Conservation (phyloP, 1,284 basidiomycete genomes). For the Laetiporus sulphureus region DNA sequence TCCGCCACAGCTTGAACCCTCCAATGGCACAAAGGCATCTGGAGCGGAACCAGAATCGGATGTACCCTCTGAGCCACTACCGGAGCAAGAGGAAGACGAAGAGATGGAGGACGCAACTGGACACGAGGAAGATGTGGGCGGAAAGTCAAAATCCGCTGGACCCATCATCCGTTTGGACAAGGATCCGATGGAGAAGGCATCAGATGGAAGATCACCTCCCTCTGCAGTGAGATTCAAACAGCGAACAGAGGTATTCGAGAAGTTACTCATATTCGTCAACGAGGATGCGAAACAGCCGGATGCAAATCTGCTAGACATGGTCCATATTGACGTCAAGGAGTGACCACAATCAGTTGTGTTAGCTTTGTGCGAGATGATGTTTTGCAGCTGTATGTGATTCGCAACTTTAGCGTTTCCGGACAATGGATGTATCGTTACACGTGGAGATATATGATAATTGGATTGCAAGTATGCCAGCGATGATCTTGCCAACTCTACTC, state of each 20-base stretch:
- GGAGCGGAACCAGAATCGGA: background rate
- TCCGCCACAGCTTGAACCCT: constrained; percentile 12
- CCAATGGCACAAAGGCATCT: background rate
- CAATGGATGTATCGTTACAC: background rate
- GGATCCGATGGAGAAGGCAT: constrained; percentile 31
- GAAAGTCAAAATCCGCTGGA: too few species aligned
- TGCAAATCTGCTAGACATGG: constrained; percentile 24
- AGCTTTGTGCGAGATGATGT: too few species aligned
- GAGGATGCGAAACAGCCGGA: constrained; percentile 58
- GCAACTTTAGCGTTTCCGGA: too few species aligned
- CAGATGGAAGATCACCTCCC: constrained; percentile 15
- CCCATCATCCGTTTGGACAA: constrained; percentile 28
- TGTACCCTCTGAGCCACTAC: background rate
- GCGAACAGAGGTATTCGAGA: constrained; percentile 64
- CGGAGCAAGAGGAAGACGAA: constrained; percentile 8
- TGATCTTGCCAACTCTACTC: too few species aligned
- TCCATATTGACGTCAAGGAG: constrained; percentile 18
- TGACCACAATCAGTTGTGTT: too few species aligned
- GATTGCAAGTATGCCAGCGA: too few species aligned
- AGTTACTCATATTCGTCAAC: constrained; percentile 53
- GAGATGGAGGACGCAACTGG: constrained; percentile 5
- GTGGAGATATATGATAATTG: too few species aligned
- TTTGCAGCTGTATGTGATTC: too few species aligned
- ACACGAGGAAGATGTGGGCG: too few species aligned
- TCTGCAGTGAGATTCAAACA: constrained; percentile 43